Conservation (phyloP, 306 rosid genomes). For the Sesbania bispinosa region DNA sequence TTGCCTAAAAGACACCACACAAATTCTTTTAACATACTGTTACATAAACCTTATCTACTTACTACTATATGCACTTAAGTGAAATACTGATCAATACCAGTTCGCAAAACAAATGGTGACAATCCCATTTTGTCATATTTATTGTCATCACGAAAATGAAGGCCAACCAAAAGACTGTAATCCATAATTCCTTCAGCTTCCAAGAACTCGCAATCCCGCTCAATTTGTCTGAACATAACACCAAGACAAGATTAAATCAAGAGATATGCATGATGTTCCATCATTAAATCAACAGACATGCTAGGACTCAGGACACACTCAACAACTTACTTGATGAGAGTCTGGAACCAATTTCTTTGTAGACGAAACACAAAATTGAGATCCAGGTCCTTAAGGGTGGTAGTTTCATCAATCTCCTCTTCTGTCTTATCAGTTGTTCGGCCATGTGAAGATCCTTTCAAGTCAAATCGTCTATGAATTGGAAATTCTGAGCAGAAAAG, state of each 20-base stretch:
- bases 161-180: slow-evolving; percentile 92
- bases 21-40: not conserved
- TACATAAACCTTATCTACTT: not conserved
- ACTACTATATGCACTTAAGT: not conserved
- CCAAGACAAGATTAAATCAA: slow-evolving; percentile 25
- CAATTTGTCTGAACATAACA: slow-evolving; percentile 67
- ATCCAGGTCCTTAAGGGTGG: slow-evolving; percentile 95
- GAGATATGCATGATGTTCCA: not conserved
- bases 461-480: slow-evolving; percentile 89
- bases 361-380: slow-evolving; percentile 89
- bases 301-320: not conserved
- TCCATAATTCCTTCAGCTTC: slow-evolving; percentile 96
- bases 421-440: slow-evolving; percentile 75
- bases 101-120: slow-evolving; percentile 80
- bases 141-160: slow-evolving; percentile 84
- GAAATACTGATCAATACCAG: slow-evolving; percentile 51
- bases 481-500: slow-evolving; percentile 95
- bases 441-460: slow-evolving; percentile 96
- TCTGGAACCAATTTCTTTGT: slow-evolving; percentile 59
- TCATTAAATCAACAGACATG: not conserved
- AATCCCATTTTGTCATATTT: slow-evolving; percentile 75
- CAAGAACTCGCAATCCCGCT: slow-evolving; percentile 86
- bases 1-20: slow-evolving; percentile 46
- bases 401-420: slow-evolving; percentile 93
- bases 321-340: slow-evolving; percentile 65